Conservation (phyloP, 768 basidiomycete species). For the Leccinum arenicola region DNA sequence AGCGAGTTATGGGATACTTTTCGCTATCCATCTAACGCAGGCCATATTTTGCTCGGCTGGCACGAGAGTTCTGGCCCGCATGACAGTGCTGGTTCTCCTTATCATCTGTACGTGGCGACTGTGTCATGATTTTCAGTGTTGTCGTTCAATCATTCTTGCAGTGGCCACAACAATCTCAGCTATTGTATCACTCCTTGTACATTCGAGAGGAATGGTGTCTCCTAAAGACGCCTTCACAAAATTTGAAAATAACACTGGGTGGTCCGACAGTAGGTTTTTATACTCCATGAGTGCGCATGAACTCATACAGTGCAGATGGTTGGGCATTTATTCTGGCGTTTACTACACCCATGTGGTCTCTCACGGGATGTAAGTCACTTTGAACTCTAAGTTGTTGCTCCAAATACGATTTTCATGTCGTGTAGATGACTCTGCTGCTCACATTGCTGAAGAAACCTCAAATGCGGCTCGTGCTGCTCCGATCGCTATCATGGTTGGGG, state of each 20-base stretch:
- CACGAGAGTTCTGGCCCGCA: slow-evolving; percentile 23
- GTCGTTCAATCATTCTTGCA: not conserved
- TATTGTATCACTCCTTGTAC: slow-evolving; percentile 17
- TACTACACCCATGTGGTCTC: slow-evolving; percentile 26
- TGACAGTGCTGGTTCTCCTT: slow-evolving; percentile 15
- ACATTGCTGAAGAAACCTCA: slow-evolving; percentile 45
- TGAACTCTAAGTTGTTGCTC: not conserved
- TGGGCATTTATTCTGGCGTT: slow-evolving; percentile 28
- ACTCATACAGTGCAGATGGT: slow-evolving; percentile 10
- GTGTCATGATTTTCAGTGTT: not conserved
- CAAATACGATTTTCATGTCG: not conserved
- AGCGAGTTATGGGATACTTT: slow-evolving; percentile 22
- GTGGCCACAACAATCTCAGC: slow-evolving; percentile 20
- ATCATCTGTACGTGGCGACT: slow-evolving; percentile 13
- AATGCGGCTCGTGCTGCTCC: slow-evolving; percentile 44
- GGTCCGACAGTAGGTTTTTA: slow-evolving; percentile 16
- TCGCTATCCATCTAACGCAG: slow-evolving; percentile 17
- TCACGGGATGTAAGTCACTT: slow-evolving; percentile 21
- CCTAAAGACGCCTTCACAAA: slow-evolving; percentile 19
- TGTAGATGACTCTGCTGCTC: slow-evolving; percentile 46
- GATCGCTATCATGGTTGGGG: slow-evolving; percentile 43
- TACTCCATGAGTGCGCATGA: too few species aligned
- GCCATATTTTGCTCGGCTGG: slow-evolving; percentile 22
- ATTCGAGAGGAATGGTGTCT: slow-evolving; percentile 17
- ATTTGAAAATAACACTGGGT: slow-evolving; percentile 27